Conservation (phyloP, 306 rosid species). For the Quercus alba region DNA sequence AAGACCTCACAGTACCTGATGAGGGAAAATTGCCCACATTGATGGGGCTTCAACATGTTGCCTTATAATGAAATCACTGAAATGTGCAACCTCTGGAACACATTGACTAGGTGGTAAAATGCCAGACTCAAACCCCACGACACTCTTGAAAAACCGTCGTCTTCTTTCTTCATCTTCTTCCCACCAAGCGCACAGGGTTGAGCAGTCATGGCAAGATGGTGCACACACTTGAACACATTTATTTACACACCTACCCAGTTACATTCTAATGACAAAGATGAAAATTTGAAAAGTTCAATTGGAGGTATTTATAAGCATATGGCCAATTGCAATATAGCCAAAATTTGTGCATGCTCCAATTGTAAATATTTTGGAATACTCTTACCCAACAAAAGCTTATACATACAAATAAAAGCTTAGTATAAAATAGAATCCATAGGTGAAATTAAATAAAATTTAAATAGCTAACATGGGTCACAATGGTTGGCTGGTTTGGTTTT, state of each 20-base stretch:
- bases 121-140: constrained; percentile 49
- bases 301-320: too few relatives aligned
- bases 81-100: constrained; percentile 66
- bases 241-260: constrained; percentile 8
- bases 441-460: background rate
- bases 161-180: constrained; percentile 97
- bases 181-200: constrained; percentile 99
- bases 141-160: constrained; percentile 53
- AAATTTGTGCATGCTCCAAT: background rate
- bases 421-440: background rate
- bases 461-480: background rate
- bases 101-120: constrained; percentile 65
- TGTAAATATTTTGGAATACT: background rate
- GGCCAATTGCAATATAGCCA: too few relatives aligned
- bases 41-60: constrained; percentile 95
- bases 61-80: constrained; percentile 34
- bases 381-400: background rate
- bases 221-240: constrained; percentile 71
- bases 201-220: constrained; percentile 94
- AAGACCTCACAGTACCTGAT: constrained; percentile 51
- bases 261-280: constrained; percentile 2
- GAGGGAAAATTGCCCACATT: constrained; percentile 99
- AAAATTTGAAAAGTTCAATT: background rate
- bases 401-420: background rate
- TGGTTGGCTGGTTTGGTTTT: too few relatives aligned